These are phyloP conservation scores for Fusarium devonianum DNA, from an alignment of 2,329 filamentous ascomycete genomes.

Conservation along the genomic window DNA sequence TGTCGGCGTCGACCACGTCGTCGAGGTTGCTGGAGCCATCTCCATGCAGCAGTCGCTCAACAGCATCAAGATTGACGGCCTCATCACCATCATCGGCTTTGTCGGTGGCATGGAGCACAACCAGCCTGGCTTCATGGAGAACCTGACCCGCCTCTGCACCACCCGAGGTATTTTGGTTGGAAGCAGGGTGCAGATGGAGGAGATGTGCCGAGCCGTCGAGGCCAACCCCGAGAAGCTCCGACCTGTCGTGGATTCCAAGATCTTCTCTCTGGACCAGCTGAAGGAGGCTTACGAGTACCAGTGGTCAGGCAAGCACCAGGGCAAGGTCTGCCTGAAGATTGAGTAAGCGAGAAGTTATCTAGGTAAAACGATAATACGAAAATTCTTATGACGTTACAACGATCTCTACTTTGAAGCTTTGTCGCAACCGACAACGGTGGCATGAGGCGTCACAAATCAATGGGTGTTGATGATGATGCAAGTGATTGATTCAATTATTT, in stretches of 20 bases:
- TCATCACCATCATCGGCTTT: constrained; percentile 53
- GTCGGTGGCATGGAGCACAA: constrained; percentile 41
- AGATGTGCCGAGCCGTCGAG: constrained; percentile 59
- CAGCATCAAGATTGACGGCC: constrained; percentile 55
- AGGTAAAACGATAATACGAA: neutral
- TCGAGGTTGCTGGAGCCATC: constrained; percentile 56
- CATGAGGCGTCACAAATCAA: no score
- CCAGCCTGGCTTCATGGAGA: constrained; percentile 47
- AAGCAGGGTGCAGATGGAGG: constrained; percentile 56
- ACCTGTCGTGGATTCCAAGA: constrained; percentile 56
- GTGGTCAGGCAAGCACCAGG: constrained; percentile 48
- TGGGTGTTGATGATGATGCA: neutral
- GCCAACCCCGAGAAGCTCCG: constrained; percentile 51
- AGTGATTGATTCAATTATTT: constrained; percentile 3
- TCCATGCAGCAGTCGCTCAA: constrained; percentile 55
- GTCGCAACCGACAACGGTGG: no score
- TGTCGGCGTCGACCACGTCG: constrained; percentile 54
- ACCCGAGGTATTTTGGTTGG: constrained; percentile 57
- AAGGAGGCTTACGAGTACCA: constrained; percentile 55
- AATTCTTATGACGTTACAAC: neutral
- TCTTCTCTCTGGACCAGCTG: constrained; percentile 54
- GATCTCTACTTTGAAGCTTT: no score
- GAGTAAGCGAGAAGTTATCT: constrained; percentile 28
- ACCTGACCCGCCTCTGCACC: constrained; percentile 47
- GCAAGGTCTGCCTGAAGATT: constrained; percentile 49